Percentiles rank a stretch among this genome's conserved stretches.
phyloP scores from a whole-genome alignment of 257 asterid species.

The Mentha longifolia region DNA sequence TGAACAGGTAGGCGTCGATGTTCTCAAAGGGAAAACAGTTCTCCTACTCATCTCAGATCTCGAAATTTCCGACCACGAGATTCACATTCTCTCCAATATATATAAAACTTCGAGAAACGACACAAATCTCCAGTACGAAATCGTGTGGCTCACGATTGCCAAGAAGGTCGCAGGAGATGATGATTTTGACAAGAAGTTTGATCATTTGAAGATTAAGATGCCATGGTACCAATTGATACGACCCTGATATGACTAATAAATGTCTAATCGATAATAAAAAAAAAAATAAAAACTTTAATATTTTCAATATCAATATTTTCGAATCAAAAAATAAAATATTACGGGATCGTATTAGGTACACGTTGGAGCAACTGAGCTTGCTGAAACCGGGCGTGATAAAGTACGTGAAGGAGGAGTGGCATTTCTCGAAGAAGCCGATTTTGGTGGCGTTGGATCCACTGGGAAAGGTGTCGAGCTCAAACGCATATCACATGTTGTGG shows the following conservation, averaged over 20 bases:
- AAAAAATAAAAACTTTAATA: no score
- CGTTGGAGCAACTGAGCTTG: neutral
- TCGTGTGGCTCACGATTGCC: constrained; percentile 3
- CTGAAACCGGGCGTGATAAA: neutral
- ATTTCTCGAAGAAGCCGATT: neutral
- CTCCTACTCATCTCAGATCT: constrained; percentile 1
- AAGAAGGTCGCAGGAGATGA: neutral
- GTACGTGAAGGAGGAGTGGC: constrained; percentile 16
- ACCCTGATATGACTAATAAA: no score
- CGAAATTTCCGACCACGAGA: neutral
- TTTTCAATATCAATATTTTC: no score
- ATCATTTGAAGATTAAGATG: neutral
- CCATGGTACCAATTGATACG: neutral
- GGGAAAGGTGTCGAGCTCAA: neutral
- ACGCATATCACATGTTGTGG: constrained; percentile 7
- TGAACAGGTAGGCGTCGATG: neutral
- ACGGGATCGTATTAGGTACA: neutral
- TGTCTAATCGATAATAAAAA: no score
- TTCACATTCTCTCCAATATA: neutral
- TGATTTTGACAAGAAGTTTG: neutral
- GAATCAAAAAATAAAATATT: neutral
- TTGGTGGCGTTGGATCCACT: neutral
- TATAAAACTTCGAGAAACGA: neutral
- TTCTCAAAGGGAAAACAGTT: constrained; percentile 1
- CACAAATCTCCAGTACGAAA: neutral